These are phyloP conservation scores for Diaporthe sp. DNA, from an alignment of 2,329 filamentous ascomycete genomes.

Conservation along the genomic window DNA sequence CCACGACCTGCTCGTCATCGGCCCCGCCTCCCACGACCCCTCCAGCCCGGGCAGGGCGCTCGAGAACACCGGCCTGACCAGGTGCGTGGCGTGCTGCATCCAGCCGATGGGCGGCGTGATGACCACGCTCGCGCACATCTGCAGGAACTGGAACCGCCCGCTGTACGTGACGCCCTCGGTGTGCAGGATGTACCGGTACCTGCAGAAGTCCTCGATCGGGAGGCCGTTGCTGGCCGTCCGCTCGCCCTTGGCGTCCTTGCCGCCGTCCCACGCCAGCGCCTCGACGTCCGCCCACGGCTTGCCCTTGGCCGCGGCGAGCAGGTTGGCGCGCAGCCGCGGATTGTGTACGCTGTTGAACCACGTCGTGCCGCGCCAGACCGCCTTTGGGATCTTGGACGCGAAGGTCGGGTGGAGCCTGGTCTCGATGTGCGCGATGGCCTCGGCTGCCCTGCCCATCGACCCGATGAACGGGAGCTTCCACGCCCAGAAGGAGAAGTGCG, in stretches of 20 bases:
- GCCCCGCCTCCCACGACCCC: slow-evolving; percentile 41
- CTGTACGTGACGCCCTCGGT: slow-evolving; percentile 68
- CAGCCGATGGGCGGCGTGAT: slow-evolving; percentile 62
- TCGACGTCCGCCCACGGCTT: slow-evolving; percentile 64
- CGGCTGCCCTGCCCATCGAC: slow-evolving; percentile 56
- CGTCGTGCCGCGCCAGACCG: slow-evolving; percentile 65
- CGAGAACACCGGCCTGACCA: slow-evolving; percentile 60
- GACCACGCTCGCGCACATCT: slow-evolving; percentile 63
- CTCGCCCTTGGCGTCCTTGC: slow-evolving; percentile 43
- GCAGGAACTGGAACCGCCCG: slow-evolving; percentile 65
- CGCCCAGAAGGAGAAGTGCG: slow-evolving; percentile 69
- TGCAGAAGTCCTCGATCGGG: slow-evolving; percentile 64
- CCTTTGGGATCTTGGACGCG: slow-evolving; percentile 55
- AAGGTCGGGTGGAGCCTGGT: slow-evolving; percentile 41
- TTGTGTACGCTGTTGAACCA: slow-evolving; percentile 63
- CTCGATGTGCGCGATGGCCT: slow-evolving; percentile 56
- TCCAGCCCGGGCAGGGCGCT: slow-evolving; percentile 43
- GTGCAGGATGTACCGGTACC: slow-evolving; percentile 64
- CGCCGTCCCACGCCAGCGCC: slow-evolving; percentile 52
- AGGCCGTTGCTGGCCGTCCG: slow-evolving; percentile 59
- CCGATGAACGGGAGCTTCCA: slow-evolving; percentile 66
- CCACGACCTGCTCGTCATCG: slow-evolving; percentile 53
- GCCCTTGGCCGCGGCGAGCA: slow-evolving; percentile 51
- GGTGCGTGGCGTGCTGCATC: slow-evolving; percentile 65
- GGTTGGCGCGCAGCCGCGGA: slow-evolving; percentile 56